These are phyloP conservation scores for Toxicodendron radicans DNA, from an alignment of 345 rosid species.

Conservation along the genomic window DNA sequence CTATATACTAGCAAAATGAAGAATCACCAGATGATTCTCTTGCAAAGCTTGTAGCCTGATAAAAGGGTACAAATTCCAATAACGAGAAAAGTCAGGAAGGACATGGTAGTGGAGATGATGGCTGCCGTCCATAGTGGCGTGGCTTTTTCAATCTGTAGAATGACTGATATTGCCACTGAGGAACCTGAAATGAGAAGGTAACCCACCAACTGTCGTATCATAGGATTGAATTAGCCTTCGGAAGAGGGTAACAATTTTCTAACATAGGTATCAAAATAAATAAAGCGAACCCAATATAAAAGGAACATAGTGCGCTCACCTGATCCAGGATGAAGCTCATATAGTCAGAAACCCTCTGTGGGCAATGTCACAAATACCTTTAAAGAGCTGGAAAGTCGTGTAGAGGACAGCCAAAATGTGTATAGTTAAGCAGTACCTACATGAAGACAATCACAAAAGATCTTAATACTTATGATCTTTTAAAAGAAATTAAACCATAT, in stretches of 20 bases:
- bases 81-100: constrained; percentile 50
- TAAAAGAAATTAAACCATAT: background rate
- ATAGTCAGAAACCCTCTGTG: constrained; percentile 63
- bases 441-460: constrained; percentile 7
- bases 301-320: constrained; percentile 27
- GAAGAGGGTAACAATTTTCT: background rate
- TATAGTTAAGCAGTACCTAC: constrained; percentile 66
- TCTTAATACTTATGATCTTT: background rate
- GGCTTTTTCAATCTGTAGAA: constrained; percentile 29
- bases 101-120: constrained; percentile 43
- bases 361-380: constrained; percentile 67
- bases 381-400: constrained; percentile 64
- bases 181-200: constrained; percentile 71
- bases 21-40: constrained; percentile 66
- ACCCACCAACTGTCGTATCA: constrained; percentile 43
- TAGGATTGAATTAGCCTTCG: constrained; percentile 13
- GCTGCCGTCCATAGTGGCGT: constrained; percentile 45
- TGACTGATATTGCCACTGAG: constrained; percentile 47
- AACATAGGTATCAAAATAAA: background rate
- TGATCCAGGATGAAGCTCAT: constrained; percentile 67
- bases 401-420: constrained; percentile 48
- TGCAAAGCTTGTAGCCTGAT: constrained; percentile 84
- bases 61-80: constrained; percentile 43
- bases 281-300: background rate
- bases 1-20: background rate